A percentile compares a stretch with the other conserved stretches of the same genome.
Conservation (phyloP, 225 moss, liverwort and hornwort genomes). For the Anthoceros angustus region DNA sequence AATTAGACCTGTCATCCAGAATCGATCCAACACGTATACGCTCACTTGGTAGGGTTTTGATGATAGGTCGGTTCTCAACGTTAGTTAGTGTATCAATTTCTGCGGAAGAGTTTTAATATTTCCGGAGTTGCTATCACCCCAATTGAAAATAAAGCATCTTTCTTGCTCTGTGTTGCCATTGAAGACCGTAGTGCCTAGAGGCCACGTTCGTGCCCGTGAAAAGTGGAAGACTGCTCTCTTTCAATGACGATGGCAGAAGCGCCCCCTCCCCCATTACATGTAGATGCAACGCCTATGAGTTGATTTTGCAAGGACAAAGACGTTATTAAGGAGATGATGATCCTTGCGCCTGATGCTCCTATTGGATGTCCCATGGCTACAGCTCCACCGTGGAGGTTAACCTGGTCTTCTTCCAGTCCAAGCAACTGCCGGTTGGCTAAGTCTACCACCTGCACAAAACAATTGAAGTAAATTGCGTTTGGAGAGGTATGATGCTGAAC, state of each 20-base stretch:
- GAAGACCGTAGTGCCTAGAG: no score
- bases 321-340: slow-evolving; percentile 57
- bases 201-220: slow-evolving; percentile 13
- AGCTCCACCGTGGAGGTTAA: slow-evolving; percentile 79
- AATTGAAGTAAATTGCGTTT: slow-evolving; percentile 2
- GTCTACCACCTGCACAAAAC: slow-evolving; percentile 46
- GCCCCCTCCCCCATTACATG: slow-evolving; percentile 92
- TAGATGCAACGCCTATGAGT: slow-evolving; percentile 51
- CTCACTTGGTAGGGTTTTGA: no score
- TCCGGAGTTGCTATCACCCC: no score
- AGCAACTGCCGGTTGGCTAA: slow-evolving; percentile 60
- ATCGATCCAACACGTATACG: no score
- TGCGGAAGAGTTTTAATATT: no score
- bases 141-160: no score
- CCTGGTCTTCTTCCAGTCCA: slow-evolving; percentile 38
- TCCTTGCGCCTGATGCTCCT: slow-evolving; percentile 76
- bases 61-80: no score
- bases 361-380: slow-evolving; percentile 84
- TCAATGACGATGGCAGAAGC: slow-evolving; percentile 75
- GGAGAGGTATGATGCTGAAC: neutral
- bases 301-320: slow-evolving; percentile 38
- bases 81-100: no score
- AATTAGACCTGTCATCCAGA: no score
- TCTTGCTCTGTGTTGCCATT: no score
- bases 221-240: slow-evolving; percentile 18